Conservation (phyloP, 371 early-diverging fungal species). For the Conidiobolus incongruus region DNA sequence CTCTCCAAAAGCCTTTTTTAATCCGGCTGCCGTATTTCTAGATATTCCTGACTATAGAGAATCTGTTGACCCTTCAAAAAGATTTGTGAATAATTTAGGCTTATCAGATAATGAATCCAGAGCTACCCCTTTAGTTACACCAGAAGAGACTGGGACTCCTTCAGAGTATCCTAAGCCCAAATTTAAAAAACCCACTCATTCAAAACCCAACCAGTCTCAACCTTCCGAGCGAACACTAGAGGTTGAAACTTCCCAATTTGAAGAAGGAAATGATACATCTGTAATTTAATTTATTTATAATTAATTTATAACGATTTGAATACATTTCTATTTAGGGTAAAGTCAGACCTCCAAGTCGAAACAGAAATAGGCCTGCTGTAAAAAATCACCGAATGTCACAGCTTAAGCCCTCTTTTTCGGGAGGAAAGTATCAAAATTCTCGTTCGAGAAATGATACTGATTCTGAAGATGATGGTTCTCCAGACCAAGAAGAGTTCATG, state of each 20-base stretch:
- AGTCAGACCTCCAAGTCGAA: background rate
- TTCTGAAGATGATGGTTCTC: background rate
- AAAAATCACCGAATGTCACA: background rate
- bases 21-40: slow-evolving; percentile 2
- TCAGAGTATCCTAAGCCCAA: background rate
- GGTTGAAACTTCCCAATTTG: background rate
- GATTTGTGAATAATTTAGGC: background rate
- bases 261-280: background rate
- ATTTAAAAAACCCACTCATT: background rate
- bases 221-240: background rate
- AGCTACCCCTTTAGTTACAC: background rate
- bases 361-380: background rate
- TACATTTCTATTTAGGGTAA: background rate
- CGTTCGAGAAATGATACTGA: background rate
- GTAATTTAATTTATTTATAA: background rate
- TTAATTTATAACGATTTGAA: background rate
- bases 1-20: slow-evolving; percentile 1
- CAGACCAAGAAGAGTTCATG: slow-evolving; percentile 3
- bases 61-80: background rate
- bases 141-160: background rate
- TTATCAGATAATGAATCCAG: background rate
- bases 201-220: background rate
- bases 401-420: background rate
- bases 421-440: background rate
- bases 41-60: slow-evolving; percentile 3